Percentiles rank a stretch among this genome's conserved stretches.
Conservation (phyloP, 2,329 filamentous ascomycete species). For the Fonsecaea multimorphosa region DNA sequence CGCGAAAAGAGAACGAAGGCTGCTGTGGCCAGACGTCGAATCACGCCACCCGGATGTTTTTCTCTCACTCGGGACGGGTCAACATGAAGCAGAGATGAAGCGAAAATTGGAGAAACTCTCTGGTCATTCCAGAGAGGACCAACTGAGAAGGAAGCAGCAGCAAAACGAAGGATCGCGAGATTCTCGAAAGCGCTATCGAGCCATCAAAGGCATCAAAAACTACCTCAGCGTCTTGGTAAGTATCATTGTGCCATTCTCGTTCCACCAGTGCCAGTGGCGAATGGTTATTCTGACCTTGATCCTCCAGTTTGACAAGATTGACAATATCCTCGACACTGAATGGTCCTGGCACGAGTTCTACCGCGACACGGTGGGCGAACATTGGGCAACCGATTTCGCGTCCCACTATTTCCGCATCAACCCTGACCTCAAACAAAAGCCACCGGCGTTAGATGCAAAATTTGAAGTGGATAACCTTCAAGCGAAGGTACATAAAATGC, state of each 20-base stretch:
- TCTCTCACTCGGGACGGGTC: not conserved
- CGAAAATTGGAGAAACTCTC: not conserved
- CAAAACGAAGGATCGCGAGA: not conserved
- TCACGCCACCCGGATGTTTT: not conserved
- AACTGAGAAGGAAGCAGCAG: not conserved
- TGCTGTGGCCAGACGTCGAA: constrained; percentile 3
- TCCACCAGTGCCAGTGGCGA: not conserved
- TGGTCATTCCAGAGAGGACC: not conserved
- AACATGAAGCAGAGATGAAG: not conserved
- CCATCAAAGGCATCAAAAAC: not conserved
- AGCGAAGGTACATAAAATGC: not conserved
- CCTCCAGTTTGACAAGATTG: not conserved
- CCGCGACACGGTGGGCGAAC: not conserved
- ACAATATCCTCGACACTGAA: constrained; percentile 4
- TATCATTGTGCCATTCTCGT: not conserved
- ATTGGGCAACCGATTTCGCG: constrained; percentile 2
- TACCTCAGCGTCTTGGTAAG: constrained; percentile 1
- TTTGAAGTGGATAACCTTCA: not conserved
- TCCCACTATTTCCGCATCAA: constrained; percentile 5
- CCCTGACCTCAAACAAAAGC: constrained; percentile 1
- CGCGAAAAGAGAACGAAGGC: not conserved
- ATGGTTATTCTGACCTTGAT: not conserved
- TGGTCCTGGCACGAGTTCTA: constrained; percentile 3
- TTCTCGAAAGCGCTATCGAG: not conserved
- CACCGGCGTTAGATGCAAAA: not conserved